Conservation (phyloP, 257 asterid genomes). For the Thymus quinquecostatus region DNA sequence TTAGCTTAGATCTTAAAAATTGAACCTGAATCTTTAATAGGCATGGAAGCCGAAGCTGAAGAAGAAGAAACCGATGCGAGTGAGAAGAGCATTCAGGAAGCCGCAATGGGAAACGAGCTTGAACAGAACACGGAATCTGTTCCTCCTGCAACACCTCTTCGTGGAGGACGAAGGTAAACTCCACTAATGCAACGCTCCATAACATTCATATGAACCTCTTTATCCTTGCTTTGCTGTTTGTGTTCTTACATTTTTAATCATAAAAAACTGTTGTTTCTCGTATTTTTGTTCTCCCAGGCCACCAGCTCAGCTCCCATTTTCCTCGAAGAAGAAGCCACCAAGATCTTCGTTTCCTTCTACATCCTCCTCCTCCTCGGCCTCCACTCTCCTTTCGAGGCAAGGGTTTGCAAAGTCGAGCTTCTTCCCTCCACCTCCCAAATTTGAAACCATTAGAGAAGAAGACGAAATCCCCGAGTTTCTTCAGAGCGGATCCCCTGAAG, state of each 20-base stretch:
- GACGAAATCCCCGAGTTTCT: slow-evolving; percentile 80
- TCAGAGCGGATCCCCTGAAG: slow-evolving; percentile 57
- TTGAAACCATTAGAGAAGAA: slow-evolving; percentile 62
- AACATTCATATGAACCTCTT: not conserved
- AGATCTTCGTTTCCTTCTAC: slow-evolving; percentile 52
- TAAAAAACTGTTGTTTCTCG: too few relatives aligned
- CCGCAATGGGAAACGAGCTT: slow-evolving; percentile 39
- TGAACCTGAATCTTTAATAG: slow-evolving; percentile 41
- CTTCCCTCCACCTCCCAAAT: slow-evolving; percentile 58
- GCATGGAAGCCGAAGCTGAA: slow-evolving; percentile 65
- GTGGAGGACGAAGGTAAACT: slow-evolving; percentile 54
- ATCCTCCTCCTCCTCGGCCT: slow-evolving; percentile 46
- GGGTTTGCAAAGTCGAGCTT: slow-evolving; percentile 48
- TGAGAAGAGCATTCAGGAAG: slow-evolving; percentile 48
- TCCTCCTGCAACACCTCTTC: slow-evolving; percentile 72
- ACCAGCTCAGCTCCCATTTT: slow-evolving; percentile 49
- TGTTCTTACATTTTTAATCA: too few relatives aligned
- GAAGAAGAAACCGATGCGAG: slow-evolving; percentile 59
- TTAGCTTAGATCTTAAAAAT: not conserved
- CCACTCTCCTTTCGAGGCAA: slow-evolving; percentile 37
- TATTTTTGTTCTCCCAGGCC: slow-evolving; percentile 41
- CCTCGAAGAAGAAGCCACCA: slow-evolving; percentile 68
- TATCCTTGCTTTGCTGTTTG: not conserved
- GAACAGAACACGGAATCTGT: slow-evolving; percentile 57
- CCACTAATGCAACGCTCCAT: not conserved